Percentiles rank a stretch among this genome's conserved stretches.
Evolutionary conservation across 371 early-diverging fungal species (phyloP).

Genomic region (Mortierella sp.): DNA sequence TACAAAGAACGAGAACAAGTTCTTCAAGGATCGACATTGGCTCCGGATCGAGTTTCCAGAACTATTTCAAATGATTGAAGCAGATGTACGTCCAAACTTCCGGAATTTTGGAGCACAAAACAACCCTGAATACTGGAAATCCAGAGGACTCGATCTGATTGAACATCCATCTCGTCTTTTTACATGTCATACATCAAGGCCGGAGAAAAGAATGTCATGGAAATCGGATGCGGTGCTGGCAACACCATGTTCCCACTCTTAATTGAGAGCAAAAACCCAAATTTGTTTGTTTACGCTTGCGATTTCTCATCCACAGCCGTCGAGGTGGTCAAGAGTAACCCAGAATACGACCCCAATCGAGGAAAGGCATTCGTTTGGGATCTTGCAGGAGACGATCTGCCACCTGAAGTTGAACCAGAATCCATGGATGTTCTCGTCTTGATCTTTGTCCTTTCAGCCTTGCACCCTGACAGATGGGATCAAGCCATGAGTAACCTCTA

Average conservation of each 20-base stretch:
- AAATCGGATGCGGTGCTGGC: constrained; percentile 97
- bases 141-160: no score
- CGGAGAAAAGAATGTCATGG: constrained; percentile 63
- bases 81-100: no score
- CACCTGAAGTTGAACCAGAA: constrained; percentile 69
- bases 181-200: constrained; percentile 56
- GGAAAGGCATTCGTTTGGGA: constrained; percentile 89
- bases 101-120: no score
- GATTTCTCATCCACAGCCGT: constrained; percentile 88
- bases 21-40: constrained; percentile 97
- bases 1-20: constrained; percentile 91
- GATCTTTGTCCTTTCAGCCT: constrained; percentile 86
- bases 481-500: constrained; percentile 75
- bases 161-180: no score
- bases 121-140: no score
- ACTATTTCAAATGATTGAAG: constrained; percentile 58
- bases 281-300: constrained; percentile 79
- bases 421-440: constrained; percentile 82
- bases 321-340: constrained; percentile 70
- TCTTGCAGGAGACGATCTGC: constrained; percentile 73
- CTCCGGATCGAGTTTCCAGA: constrained; percentile 94
- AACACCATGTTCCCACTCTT: constrained; percentile 94
- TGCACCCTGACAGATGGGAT: constrained; percentile 84
- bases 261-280: constrained; percentile 72
- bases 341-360: constrained; percentile 55